Conservation (phyloP, 768 basidiomycete genomes). For the Leucosporidium creatinivorum region DNA sequence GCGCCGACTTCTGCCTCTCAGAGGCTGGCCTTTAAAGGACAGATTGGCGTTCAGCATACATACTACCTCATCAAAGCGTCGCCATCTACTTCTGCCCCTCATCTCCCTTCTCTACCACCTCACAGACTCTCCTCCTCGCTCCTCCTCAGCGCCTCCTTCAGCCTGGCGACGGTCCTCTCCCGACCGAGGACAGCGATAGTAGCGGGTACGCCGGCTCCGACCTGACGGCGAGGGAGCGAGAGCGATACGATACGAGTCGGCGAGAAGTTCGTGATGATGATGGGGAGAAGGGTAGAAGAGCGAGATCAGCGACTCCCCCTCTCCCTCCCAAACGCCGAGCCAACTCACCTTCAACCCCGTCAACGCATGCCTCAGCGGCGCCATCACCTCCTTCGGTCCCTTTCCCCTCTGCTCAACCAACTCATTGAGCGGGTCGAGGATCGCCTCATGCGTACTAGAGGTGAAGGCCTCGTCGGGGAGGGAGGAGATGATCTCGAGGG, state of each 20-base stretch:
- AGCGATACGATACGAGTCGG: too few species aligned
- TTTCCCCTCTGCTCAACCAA: neutral
- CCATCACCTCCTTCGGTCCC: conserved; percentile 53
- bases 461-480: conserved; percentile 5
- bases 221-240: conserved; percentile 35
- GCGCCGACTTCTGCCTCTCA: too few species aligned
- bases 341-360: conserved; percentile 71
- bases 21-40: too few species aligned
- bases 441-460: neutral
- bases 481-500: conserved; percentile 6
- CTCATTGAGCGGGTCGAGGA: neutral
- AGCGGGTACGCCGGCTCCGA: conserved; percentile 47
- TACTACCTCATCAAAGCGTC: neutral
- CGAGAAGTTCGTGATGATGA: too few species aligned
- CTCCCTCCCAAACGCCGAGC: too few species aligned
- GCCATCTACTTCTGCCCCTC: neutral
- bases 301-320: too few species aligned
- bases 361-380: conserved; percentile 63
- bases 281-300: too few species aligned
- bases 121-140: neutral
- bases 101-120: neutral
- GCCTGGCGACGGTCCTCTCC: conserved; percentile 32
- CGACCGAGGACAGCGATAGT: conserved; percentile 45
- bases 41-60: neutral
- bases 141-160: conserved; percentile 16